These are phyloP conservation scores for Leccinellum albellum DNA, from an alignment of 768 basidiomycete genomes.

Conservation along the genomic window DNA sequence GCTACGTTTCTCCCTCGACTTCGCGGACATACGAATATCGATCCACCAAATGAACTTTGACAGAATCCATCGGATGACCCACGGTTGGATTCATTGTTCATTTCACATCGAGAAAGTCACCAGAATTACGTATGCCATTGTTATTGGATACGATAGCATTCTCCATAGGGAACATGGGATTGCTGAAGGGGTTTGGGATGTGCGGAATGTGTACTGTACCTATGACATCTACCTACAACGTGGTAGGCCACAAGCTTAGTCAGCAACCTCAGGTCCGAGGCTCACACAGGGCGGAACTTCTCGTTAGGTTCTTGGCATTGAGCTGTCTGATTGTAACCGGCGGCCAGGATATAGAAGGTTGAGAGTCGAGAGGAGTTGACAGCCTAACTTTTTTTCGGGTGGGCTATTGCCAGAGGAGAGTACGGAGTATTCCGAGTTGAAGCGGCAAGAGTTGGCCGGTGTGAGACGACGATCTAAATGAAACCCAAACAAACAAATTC, in stretches of 20 bases:
- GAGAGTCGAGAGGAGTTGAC: neutral
- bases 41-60: too few relatives aligned
- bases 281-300: conserved; percentile 1
- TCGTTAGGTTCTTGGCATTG: conserved; percentile 7
- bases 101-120: neutral
- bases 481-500: conserved; percentile 24
- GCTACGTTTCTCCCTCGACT: too few relatives aligned
- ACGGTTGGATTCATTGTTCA: too few relatives aligned
- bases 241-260: neutral
- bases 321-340: neutral
- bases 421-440: neutral
- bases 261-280: conserved; percentile 3
- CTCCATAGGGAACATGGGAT: neutral
- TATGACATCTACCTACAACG: neutral
- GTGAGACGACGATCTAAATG: conserved; percentile 32
- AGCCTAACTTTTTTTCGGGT: neutral
- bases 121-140: neutral
- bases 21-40: too few relatives aligned
- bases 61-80: too few relatives aligned
- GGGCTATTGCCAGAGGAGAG: neutral
- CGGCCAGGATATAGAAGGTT: neutral
- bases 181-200: neutral
- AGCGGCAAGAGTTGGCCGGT: conserved; percentile 25
- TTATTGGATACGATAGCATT: neutral
- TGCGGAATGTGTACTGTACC: neutral